These are phyloP conservation scores for Dictyostelium capitatum DNA, from an alignment of 78 protist genomes.

Conservation along the genomic window DNA sequence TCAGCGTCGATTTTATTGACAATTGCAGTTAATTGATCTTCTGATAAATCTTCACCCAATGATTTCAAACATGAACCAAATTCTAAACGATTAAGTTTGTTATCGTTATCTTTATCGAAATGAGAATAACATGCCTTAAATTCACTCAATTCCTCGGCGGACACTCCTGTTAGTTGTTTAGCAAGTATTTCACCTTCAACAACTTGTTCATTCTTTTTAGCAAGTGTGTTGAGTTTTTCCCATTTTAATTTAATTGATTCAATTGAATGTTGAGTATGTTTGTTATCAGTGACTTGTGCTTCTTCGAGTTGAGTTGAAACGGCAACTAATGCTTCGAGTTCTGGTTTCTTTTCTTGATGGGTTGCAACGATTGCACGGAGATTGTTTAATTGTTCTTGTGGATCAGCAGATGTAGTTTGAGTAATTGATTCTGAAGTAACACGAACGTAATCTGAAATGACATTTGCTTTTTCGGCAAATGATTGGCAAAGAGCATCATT, in stretches of 20 bases:
- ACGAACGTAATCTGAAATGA: conserved; percentile 29
- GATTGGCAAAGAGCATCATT: conserved; percentile 74
- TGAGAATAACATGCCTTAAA: conserved; percentile 76
- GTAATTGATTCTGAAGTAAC: conserved; percentile 5
- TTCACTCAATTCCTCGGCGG: conserved; percentile 83
- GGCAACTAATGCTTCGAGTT: conserved; percentile 23
- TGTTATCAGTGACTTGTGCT: conserved; percentile 72
- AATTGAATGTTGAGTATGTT: conserved; percentile 69
- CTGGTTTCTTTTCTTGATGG: conserved; percentile 40
- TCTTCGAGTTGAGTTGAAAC: conserved; percentile 56
- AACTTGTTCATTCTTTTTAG: conserved; percentile 49
- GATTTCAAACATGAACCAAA: conserved; percentile 72
- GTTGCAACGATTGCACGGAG: conserved; percentile 3
- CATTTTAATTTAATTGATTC: conserved; percentile 72
- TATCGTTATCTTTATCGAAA: conserved; percentile 81
- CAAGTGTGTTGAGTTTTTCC: conserved; percentile 73
- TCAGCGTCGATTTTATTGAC: conserved; percentile 54
- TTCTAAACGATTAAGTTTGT: conserved; percentile 73
- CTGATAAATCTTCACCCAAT: conserved; percentile 81
- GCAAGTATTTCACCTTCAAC: conserved; percentile 79
- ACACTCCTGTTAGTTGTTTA: conserved; percentile 76
- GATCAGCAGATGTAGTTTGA: conserved; percentile 37
- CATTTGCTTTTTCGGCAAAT: conserved; percentile 58
- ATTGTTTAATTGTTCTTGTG: conserved; percentile 55
- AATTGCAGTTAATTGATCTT: conserved; percentile 62